phyloP scores from a whole-genome alignment of 306 rosid species.

The Herpetospermum pedunculosum region DNA sequence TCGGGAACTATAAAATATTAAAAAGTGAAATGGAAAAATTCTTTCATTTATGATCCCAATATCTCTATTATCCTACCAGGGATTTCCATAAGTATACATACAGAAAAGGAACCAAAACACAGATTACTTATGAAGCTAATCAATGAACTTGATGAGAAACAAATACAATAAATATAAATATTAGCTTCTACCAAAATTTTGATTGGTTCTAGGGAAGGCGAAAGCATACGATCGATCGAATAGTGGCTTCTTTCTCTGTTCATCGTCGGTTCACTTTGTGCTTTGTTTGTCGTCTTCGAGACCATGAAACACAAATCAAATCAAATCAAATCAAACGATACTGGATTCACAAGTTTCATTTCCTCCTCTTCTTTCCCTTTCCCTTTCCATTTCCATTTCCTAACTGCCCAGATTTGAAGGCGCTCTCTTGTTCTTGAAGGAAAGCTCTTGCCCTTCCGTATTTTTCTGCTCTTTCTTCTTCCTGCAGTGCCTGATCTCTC shows the following conservation, averaged over 20 bases:
- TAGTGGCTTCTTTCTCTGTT: not conserved
- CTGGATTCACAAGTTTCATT: slow-evolving; percentile 19
- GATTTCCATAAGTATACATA: not conserved
- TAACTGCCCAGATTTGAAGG: slow-evolving; percentile 77
- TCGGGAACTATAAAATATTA: too few species aligned
- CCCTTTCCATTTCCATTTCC: slow-evolving; percentile 94
- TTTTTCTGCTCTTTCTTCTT: slow-evolving; percentile 60
- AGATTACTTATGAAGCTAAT: not conserved
- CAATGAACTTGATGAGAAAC: not conserved
- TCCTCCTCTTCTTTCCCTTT: slow-evolving; percentile 68
- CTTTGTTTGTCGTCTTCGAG: not conserved
- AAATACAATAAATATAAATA: not conserved
- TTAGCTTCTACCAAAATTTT: not conserved
- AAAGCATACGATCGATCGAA: not conserved
- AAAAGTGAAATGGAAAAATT: too few species aligned
- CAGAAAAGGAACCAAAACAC: not conserved
- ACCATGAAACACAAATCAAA: not conserved
- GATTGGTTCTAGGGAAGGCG: not conserved
- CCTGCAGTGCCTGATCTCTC: slow-evolving; percentile 38
- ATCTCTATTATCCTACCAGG: not conserved
- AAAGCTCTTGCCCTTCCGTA: slow-evolving; percentile 53
- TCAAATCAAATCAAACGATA: not conserved
- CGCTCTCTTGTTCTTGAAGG: slow-evolving; percentile 83
- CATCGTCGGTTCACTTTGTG: not conserved
- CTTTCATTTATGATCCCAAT: not conserved